phyloP scores from a whole-genome alignment of 306 rosid species.

The Rosa multiflora region DNA sequence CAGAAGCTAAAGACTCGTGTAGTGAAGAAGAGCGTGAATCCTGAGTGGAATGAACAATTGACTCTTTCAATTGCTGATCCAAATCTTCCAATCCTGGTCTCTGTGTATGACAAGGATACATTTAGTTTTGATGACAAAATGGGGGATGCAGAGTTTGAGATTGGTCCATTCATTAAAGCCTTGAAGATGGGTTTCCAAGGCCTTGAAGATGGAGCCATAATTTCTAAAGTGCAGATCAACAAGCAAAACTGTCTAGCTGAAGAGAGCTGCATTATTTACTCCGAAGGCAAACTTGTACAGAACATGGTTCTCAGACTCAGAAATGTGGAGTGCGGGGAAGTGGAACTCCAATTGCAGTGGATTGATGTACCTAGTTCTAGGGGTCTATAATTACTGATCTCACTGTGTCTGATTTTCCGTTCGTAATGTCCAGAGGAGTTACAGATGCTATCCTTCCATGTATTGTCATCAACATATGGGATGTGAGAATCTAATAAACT shows the following conservation, averaged over 20 bases:
- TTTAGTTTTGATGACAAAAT: conserved; percentile 71
- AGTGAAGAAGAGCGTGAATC: conserved; percentile 26
- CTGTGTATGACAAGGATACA: conserved; percentile 70
- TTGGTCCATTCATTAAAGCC: conserved; percentile 41
- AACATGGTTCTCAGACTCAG: conserved; percentile 66
- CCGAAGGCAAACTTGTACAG: conserved; percentile 51
- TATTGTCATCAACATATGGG: not conserved
- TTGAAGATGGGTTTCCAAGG: not conserved
- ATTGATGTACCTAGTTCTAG: conserved; percentile 56
- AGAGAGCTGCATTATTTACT: conserved; percentile 63
- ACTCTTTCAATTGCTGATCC: conserved; percentile 18
- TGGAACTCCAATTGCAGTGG: conserved; percentile 69
- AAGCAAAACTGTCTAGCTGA: conserved; percentile 66
- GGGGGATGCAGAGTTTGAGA: conserved; percentile 81
- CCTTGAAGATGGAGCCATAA: conserved; percentile 47
- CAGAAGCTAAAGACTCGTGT: conserved; percentile 33
- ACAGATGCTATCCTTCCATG: not conserved
- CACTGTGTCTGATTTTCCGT: not conserved
- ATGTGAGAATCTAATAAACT: conserved; percentile 2
- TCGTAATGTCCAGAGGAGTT: not conserved
- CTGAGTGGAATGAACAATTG: conserved; percentile 31
- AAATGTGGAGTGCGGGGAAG: conserved; percentile 79
- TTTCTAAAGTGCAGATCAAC: conserved; percentile 47
- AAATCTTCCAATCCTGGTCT: conserved; percentile 40
- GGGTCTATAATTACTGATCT: conserved; percentile 21